phyloP scores from a whole-genome alignment of 192 early-diverging fungal species.

The Spinellus fusiger region DNA sequence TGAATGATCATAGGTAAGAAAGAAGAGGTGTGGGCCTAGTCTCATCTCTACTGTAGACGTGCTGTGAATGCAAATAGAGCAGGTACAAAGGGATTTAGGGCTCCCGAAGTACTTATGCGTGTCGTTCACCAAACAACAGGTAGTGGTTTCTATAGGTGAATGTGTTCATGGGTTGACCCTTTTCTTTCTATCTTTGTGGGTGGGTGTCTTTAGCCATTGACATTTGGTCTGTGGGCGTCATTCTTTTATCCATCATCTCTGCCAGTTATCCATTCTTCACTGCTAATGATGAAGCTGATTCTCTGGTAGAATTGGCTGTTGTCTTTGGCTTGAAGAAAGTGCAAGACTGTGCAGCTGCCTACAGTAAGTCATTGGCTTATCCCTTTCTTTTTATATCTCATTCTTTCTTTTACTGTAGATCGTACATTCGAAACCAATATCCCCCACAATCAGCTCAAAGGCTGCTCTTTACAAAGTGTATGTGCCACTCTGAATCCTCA shows the following conservation, averaged over 20 bases:
- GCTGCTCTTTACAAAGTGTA: constrained; percentile 31
- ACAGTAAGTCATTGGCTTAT: constrained; percentile 44
- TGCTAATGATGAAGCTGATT: constrained; percentile 80
- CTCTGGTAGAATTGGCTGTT: constrained; percentile 75
- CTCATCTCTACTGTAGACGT: constrained; percentile 44
- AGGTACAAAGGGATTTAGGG: constrained; percentile 89
- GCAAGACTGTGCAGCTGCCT: constrained; percentile 55
- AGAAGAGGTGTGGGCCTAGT: too few relatives aligned
- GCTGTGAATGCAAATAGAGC: constrained; percentile 72
- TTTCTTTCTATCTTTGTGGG: not conserved
- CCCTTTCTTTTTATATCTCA: not conserved
- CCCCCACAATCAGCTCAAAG: constrained; percentile 26
- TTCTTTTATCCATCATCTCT: constrained; percentile 71
- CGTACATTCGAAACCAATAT: constrained; percentile 53
- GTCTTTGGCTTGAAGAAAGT: constrained; percentile 76
- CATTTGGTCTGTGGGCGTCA: constrained; percentile 91
- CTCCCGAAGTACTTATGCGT: constrained; percentile 88
- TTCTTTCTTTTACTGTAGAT: constrained; percentile 37
- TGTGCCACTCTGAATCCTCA: constrained; percentile 35
- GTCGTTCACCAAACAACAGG: constrained; percentile 69
- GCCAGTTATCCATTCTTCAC: constrained; percentile 88
- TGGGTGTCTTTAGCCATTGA: constrained; percentile 67
- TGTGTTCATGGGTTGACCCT: not conserved
- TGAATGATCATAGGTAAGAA: constrained; percentile 49
- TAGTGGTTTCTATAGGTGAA: constrained; percentile 21